phyloP scores from a whole-genome alignment of 202 grass and related monocot genomes.

The Schoenoplectus triqueter region DNA sequence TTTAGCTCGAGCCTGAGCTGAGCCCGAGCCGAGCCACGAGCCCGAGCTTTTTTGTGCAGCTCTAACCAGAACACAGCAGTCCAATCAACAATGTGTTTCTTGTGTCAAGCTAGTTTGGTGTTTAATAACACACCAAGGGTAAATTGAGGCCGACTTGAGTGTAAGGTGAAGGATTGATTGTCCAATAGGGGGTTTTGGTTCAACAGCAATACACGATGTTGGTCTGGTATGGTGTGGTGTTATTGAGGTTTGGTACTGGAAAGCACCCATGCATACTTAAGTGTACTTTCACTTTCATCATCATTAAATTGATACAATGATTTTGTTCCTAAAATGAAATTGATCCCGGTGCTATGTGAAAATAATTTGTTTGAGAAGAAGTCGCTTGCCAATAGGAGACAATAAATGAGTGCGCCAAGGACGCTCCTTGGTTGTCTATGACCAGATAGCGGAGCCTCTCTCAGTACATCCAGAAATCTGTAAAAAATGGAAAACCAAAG shows the following conservation, averaged over 20 bases:
- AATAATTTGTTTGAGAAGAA: slow-evolving; percentile 34
- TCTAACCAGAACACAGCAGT: background rate
- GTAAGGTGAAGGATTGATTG: background rate
- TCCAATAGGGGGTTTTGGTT: background rate
- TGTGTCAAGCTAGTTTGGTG: background rate
- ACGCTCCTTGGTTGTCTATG: slow-evolving; percentile 81
- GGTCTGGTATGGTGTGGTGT: no score
- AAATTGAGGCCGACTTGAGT: background rate
- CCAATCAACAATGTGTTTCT: background rate
- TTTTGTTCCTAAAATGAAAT: no score
- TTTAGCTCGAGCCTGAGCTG: no score
- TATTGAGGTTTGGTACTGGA: no score
- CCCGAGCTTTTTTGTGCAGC: no score
- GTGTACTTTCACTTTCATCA: no score
- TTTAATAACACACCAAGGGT: background rate
- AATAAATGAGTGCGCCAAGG: slow-evolving; percentile 79
- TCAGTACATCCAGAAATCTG: slow-evolving; percentile 88
- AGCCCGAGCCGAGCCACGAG: no score
- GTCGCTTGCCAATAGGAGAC: slow-evolving; percentile 85
- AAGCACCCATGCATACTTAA: no score
- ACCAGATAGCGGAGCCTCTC: slow-evolving; percentile 81
- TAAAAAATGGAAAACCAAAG: slow-evolving; percentile 20
- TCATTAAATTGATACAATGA: no score
- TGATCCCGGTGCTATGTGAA: no score
- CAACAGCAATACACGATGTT: background rate